Base-by-base conservation (phyloP, 2,329 filamentous ascomycete genomes). In the Aspergillus bombycis region DNA sequence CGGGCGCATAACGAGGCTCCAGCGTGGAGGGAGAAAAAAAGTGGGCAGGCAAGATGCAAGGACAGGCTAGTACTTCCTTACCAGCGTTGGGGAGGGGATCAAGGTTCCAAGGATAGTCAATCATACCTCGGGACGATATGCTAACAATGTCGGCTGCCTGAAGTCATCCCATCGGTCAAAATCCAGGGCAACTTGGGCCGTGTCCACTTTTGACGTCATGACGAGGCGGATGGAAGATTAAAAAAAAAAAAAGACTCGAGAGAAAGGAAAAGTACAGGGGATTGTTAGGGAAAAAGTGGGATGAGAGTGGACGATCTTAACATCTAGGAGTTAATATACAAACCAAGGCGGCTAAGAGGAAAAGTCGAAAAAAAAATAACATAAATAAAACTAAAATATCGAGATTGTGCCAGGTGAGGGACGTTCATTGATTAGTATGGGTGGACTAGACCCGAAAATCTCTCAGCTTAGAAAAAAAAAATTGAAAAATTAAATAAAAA, bases 1-100 rank as follows among this genome's bases (percentile, higher is more conserved):
- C 57, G 61, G 61, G 46, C 56, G 41, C 43, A 38, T 26, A 46
- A 41, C 46, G 48, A 54, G 38, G 45, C 53, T 62, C 34, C 55
- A 58, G 60, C 55, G 60, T 30, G 16, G 19, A 36, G 23, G 36
- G 38, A 30, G 16, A 26, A 11, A 34, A 53, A 54, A 54, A 36
- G 34, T 38, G 52, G 30, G 11, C 12, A 38, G 38, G 32, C 32
- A 41, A 52, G 26, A 52, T 52, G 48, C 46, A 50, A 50, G 46
- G 46, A n/a, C 46, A 8, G 46, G 23, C 45, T 41, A 41, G 38
- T 41, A 41, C 38, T 41, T 41, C 9, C 38, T 9, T 41, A 19
- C 8, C 43, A 7, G n/a, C n/a, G 21, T 46, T 21, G 21, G 45
- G 19, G 41, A 21, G 45, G n/a, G 21, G 21, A 23, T 32, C 48